phyloP scores from a whole-genome alignment of 345 rosid species.

The Eucalyptus cloeziana region DNA sequence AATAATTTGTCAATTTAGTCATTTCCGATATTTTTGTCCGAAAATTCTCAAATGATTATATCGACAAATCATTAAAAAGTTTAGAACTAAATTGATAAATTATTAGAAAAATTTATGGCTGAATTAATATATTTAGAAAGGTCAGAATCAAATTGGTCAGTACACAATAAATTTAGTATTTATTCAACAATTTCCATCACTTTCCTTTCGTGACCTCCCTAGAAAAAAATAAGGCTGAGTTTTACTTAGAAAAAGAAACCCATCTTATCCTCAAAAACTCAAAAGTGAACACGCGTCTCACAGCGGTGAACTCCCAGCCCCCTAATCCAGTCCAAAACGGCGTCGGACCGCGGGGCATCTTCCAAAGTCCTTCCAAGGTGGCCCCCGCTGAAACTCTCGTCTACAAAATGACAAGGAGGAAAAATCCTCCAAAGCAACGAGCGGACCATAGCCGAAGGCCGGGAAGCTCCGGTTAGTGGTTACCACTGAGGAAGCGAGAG shows the following conservation, averaged over 20 bases:
- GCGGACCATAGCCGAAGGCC: neutral
- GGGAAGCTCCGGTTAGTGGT: neutral
- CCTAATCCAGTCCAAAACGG: neutral
- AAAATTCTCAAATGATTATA: neutral
- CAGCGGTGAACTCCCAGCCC: neutral
- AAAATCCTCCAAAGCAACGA: neutral
- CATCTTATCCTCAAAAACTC: neutral
- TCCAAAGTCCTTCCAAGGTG: neutral
- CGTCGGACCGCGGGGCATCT: neutral
- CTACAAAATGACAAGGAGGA: neutral
- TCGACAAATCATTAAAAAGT: too few relatives aligned
- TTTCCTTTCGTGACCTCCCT: neutral
- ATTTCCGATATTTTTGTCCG: fast-evolving
- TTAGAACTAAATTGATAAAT: too few relatives aligned
- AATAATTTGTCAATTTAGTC: neutral
- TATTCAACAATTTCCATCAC: neutral
- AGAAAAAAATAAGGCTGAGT: neutral
- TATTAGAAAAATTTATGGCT: neutral
- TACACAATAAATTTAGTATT: too few relatives aligned
- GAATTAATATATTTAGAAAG: neutral
- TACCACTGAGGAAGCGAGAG: neutral
- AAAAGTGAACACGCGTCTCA: neutral
- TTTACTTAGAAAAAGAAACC: neutral
- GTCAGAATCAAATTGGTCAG: too few relatives aligned
- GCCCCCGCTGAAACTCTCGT: neutral